phyloP scores from a whole-genome alignment of 768 basidiomycete species.

The Amanita rubescens region DNA sequence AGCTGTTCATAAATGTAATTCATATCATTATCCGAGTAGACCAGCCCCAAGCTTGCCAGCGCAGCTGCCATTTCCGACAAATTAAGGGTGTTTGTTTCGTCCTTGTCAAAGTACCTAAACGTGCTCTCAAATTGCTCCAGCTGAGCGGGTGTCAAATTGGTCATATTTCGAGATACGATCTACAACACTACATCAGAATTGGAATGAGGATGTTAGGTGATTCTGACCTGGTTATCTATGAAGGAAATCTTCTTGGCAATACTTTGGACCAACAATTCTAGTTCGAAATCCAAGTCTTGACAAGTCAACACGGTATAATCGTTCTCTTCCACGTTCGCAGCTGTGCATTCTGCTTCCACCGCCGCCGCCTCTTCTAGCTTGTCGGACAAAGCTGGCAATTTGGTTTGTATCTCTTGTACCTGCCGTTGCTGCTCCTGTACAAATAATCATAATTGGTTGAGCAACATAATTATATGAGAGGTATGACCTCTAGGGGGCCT shows the following conservation, averaged over 20 bases:
- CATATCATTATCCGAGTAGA: slow-evolving; percentile 90
- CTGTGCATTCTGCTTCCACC: slow-evolving; percentile 69
- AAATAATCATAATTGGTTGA: background rate
- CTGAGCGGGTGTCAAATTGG: slow-evolving; percentile 91
- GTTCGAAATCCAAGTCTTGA: slow-evolving; percentile 87
- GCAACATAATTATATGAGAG: background rate
- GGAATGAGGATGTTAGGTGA: slow-evolving; percentile 10
- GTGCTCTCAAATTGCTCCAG: slow-evolving; percentile 96
- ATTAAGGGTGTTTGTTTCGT: slow-evolving; percentile 83
- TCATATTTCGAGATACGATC: slow-evolving; percentile 92
- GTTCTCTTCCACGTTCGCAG: slow-evolving; percentile 94
- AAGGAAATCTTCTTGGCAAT: slow-evolving; percentile 90
- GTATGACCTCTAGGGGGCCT: slow-evolving; percentile 64
- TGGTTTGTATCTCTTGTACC: slow-evolving; percentile 55
- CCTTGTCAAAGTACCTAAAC: slow-evolving; percentile 95
- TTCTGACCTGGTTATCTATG: slow-evolving; percentile 83
- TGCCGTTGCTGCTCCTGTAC: slow-evolving; percentile 66
- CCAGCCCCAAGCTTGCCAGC: slow-evolving; percentile 87
- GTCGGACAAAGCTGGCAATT: slow-evolving; percentile 59
- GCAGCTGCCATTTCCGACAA: slow-evolving; percentile 89
- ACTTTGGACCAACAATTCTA: slow-evolving; percentile 72
- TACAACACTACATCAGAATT: slow-evolving; percentile 22
- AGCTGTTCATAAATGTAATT: slow-evolving; percentile 77
- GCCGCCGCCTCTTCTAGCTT: slow-evolving; percentile 45
- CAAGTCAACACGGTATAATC: slow-evolving; percentile 89